Conservation (phyloP, 2,329 filamentous ascomycete genomes). For the Neobulgaria alba region DNA sequence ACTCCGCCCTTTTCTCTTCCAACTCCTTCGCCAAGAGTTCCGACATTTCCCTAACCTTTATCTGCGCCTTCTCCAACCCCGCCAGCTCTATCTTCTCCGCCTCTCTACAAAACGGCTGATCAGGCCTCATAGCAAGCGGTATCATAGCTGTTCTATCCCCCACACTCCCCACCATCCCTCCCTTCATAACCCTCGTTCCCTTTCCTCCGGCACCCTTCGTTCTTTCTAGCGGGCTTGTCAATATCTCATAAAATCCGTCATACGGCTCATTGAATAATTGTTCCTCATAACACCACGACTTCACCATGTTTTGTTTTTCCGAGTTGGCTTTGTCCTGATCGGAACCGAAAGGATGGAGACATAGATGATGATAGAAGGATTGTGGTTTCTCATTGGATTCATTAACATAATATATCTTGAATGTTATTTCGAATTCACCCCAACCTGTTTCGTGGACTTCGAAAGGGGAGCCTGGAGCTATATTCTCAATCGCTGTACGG, state of each 20-base stretch:
- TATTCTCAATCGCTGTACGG: conserved; percentile 57
- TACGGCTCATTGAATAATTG: conserved; percentile 97
- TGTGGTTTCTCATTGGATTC: conserved; percentile 89
- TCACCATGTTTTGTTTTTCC: conserved; percentile 53
- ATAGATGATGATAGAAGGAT: conserved; percentile 87
- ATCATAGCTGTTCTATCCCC: conserved; percentile 67
- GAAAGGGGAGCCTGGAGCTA: conserved; percentile 56
- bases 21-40: conserved; percentile 19
- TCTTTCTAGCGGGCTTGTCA: conserved; percentile 58
- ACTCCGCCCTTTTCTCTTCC: conserved; percentile 20
- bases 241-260: conserved; percentile 78
- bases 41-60: conserved; percentile 45
- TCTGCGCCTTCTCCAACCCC: conserved; percentile 53
- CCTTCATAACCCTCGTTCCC: conserved; percentile 41
- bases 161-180: conserved; percentile 31
- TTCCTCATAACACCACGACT: conserved; percentile 81
- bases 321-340: conserved; percentile 59
- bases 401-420: conserved; percentile 87
- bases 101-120: conserved; percentile 65
- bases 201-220: conserved; percentile 47
- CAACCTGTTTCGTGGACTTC: conserved; percentile 88
- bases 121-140: conserved; percentile 56
- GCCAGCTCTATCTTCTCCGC: conserved; percentile 57
- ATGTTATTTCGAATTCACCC: conserved; percentile 95
- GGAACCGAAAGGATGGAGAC: conserved; percentile 82